A percentile compares a stretch with the other conserved stretches of the same genome.
Conservation (phyloP, 1,284 basidiomycete species). For the Taiwanofungus camphoratus region DNA sequence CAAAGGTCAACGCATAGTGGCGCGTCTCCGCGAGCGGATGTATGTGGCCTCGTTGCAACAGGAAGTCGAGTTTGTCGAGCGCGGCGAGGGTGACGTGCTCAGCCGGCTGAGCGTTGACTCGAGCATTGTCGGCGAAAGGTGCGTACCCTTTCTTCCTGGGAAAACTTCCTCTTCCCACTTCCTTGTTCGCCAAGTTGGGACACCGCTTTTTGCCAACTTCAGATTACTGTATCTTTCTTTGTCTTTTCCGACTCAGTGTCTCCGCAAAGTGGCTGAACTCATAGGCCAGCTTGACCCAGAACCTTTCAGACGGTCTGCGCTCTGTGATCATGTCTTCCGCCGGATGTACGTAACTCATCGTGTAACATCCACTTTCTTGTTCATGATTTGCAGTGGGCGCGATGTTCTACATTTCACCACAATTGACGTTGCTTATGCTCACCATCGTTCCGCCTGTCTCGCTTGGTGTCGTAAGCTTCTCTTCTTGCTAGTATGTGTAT, state of each 20-base stretch:
- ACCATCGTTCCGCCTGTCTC: constrained; percentile 93
- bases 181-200: too few relatives aligned
- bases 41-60: constrained; percentile 81
- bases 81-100: constrained; percentile 91
- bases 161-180: not conserved
- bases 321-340: constrained; percentile 86
- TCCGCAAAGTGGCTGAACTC: constrained; percentile 9
- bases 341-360: constrained; percentile 54
- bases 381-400: constrained; percentile 66
- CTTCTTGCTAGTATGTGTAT: not conserved
- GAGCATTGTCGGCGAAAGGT: constrained; percentile 93
- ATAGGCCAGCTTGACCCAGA: constrained; percentile 72
- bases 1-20: constrained; percentile 87
- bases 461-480: constrained; percentile 74
- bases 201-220: too few relatives aligned
- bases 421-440: constrained; percentile 89
- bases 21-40: constrained; percentile 77
- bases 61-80: constrained; percentile 91
- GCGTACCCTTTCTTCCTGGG: constrained; percentile 19
- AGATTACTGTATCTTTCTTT: too few relatives aligned
- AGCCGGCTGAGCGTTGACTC: constrained; percentile 90
- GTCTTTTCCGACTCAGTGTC: too few relatives aligned
- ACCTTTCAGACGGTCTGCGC: constrained; percentile 86
- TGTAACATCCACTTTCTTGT: not conserved
- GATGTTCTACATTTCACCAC: constrained; percentile 94